Evolutionary conservation across 2,329 filamentous ascomycete species (phyloP), one percentile per base, ranked within the genome.

Genomic region (Alternaria tenuissima): DNA sequence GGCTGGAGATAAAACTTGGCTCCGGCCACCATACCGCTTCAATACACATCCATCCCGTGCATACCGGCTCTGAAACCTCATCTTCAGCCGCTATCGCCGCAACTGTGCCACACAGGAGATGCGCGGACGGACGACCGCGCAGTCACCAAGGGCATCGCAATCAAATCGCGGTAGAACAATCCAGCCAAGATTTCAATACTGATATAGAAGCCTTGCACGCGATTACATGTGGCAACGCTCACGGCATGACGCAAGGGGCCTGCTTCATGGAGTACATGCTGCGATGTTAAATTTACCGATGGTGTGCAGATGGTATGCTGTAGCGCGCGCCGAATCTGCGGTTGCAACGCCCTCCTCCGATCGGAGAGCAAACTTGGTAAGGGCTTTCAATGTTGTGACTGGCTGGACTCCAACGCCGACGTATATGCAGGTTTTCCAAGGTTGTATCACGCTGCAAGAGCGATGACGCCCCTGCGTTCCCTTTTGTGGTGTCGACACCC

Each of bases 51-150:
- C 30, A 26, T 20, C 42, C 41, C 42, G 41, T 42, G 42, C 32
- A 20, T 24, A 43, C 20, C 20, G 46, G 34, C 36, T 20, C 32
- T 16, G 32, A 36, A 36, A 36, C 22, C 30, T 54, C 42, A 47
- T 55, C 41, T 46, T 38, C 52, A 55, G 30, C 41, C 52, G 22
- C 32, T 14, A 48, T 22, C 28, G 3, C 16, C 46, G 30, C 42
- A 46, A 28, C 30, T 47, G 41, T 55, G 41, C 52, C 42, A 55
- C 52, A 47, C 7, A 46, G 52, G 42, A 55, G 41, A 38, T 55
- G 18, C 42, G 32, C 42, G 39, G 18, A 41, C 32, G 43, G 22
- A 55, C 39, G 43, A 48, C 53, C n/a, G 43, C 53, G 34, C 43
- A 55, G 26, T 34, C 16, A 18, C 32, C 36, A 42, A 32, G 38